Evolutionary conservation across 2,329 filamentous ascomycete species (phyloP).

Genomic region (Penicillium sp.): DNA sequence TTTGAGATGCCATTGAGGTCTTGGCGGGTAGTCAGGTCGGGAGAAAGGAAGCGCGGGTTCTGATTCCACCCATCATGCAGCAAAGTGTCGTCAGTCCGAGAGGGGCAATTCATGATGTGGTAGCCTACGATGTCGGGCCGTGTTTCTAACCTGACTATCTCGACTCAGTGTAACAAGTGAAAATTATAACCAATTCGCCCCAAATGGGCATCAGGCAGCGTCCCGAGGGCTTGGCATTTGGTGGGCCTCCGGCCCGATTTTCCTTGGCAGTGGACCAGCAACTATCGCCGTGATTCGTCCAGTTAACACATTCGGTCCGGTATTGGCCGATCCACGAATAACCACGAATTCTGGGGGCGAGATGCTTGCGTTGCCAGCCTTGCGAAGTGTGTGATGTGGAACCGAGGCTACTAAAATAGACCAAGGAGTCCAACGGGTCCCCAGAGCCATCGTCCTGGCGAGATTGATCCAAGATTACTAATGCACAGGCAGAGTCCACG

Average conservation of each 20-base stretch:
- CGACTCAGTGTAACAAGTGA: background rate
- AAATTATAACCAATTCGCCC: background rate
- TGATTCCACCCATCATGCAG: constrained; percentile 54
- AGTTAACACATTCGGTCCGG: background rate
- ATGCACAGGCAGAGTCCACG: background rate
- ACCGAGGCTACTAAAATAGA: background rate
- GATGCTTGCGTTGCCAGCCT: background rate
- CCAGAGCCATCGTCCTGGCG: background rate
- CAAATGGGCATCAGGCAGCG: constrained; percentile 2
- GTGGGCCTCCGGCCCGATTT: constrained; percentile 7
- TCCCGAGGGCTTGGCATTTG: constrained; percentile 10
- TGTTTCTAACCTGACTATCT: background rate
- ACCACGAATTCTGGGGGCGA: background rate
- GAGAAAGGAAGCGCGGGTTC: constrained; percentile 49
- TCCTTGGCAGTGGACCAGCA: constrained; percentile 9
- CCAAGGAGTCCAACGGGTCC: background rate
- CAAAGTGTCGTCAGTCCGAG: constrained; percentile 50
- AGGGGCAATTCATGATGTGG: constrained; percentile 53
- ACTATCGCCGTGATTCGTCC: constrained; percentile 1
- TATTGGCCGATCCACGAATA: background rate
- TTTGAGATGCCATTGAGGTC: constrained; percentile 57
- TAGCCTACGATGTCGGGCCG: background rate
- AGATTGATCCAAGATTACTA: background rate
- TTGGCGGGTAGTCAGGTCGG: constrained; percentile 52
- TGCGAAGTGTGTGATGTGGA: background rate